Conservation (phyloP, 495 filamentous ascomycete genomes). For the Pyronema domesticum region DNA sequence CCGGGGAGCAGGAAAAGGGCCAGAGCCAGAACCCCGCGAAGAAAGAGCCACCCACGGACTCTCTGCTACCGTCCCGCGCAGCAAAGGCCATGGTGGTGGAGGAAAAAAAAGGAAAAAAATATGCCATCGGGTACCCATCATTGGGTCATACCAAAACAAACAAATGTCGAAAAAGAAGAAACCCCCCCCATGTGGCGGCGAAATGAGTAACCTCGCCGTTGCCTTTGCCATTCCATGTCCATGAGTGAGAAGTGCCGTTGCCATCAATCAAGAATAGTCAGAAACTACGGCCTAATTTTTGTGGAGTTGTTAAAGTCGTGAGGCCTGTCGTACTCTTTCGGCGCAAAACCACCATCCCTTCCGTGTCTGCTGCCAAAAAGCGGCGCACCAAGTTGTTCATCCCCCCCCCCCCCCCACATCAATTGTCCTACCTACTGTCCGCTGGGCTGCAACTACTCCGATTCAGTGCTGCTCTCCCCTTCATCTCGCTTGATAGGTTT, state of each 20-base stretch:
- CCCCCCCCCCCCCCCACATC: neutral
- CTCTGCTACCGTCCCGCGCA: slow-evolving; percentile 4
- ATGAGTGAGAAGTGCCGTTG: too few species aligned
- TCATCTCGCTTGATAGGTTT: slow-evolving; percentile 5
- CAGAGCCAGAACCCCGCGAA: slow-evolving; percentile 1
- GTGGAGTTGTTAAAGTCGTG: too few species aligned
- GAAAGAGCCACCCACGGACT: neutral
- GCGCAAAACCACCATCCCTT: slow-evolving; percentile 8
- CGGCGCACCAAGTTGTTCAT: too few species aligned
- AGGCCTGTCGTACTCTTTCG: too few species aligned
- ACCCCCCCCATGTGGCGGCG: too few species aligned
- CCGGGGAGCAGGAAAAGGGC: neutral
- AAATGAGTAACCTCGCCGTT: too few species aligned
- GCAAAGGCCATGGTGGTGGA: neutral
- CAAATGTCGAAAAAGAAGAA: neutral
- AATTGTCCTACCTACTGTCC: slow-evolving; percentile 1
- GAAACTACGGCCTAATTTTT: too few species aligned
- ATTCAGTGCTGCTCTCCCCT: neutral
- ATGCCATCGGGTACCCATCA: neutral
- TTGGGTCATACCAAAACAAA: neutral
- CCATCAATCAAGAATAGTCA: neutral
- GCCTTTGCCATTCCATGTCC: too few species aligned
- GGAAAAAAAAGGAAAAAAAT: slow-evolving; percentile 6
- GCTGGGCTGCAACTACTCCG: neutral
- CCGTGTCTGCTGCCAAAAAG: slow-evolving; percentile 16